Percentiles rank a stretch among this genome's conserved stretches.
Conservation (phyloP, 2,329 filamentous ascomycete species). For the Sphaceloma murrayae region DNA sequence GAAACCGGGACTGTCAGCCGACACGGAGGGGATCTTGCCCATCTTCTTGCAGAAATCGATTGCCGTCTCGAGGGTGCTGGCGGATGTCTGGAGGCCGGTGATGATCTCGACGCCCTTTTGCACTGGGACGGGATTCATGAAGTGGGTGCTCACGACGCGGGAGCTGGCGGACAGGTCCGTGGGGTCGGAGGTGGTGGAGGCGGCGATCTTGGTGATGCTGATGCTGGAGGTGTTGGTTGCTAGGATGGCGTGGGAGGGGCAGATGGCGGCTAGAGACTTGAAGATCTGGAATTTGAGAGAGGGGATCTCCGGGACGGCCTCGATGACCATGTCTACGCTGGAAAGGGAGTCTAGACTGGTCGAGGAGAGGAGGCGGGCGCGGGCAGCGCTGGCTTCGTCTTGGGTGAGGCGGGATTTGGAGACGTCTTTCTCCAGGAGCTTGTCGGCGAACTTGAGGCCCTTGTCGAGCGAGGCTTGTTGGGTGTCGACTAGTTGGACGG, state of each 20-base stretch:
- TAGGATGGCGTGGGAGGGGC: slow-evolving; percentile 74
- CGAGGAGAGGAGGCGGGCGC: slow-evolving; percentile 57
- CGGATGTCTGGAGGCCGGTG: slow-evolving; percentile 80
- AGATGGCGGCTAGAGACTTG: slow-evolving; percentile 67
- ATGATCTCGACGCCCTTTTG: slow-evolving; percentile 99
- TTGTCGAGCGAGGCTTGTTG: slow-evolving; percentile 80
- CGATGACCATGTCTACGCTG: slow-evolving; percentile 91
- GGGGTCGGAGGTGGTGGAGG: slow-evolving; percentile 66
- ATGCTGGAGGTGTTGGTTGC: slow-evolving; percentile 99
- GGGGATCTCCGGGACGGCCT: slow-evolving; percentile 89
- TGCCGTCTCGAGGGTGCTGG: slow-evolving; percentile 69
- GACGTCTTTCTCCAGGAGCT: slow-evolving; percentile 87
- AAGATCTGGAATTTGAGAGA: slow-evolving; percentile 85
- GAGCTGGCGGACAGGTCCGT: slow-evolving; percentile 72
- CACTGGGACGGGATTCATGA: slow-evolving; percentile 97
- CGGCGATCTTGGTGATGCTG: slow-evolving; percentile 90
- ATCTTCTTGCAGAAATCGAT: slow-evolving; percentile 80
- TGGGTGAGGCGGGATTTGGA: slow-evolving; percentile 76
- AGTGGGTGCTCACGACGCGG: slow-evolving; percentile 89
- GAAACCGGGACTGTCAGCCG: slow-evolving; percentile 86
- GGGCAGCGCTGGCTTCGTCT: slow-evolving; percentile 64
- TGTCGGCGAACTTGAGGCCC: slow-evolving; percentile 80
- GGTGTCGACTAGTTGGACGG: slow-evolving; percentile 76
- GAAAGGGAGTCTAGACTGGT: slow-evolving; percentile 68
- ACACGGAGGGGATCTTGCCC: slow-evolving; percentile 84